phyloP scores from a whole-genome alignment of 1,284 basidiomycete species.

The Pseudozyma hubeiensis region DNA sequence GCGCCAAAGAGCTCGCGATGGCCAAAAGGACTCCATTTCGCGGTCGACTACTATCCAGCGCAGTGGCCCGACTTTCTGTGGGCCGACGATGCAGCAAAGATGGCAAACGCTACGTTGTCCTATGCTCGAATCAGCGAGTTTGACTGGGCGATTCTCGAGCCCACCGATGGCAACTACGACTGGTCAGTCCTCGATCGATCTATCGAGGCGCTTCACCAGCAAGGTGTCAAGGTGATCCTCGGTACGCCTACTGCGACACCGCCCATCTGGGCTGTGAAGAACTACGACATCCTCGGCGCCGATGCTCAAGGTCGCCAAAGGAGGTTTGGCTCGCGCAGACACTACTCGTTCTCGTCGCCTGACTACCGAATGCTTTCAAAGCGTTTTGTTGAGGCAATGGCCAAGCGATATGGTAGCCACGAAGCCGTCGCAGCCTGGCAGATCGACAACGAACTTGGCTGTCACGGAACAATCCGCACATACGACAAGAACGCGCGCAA shows the following conservation, averaged over 20 bases:
- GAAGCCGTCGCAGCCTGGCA: constrained; percentile 42
- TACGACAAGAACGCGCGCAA: constrained; percentile 41
- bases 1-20: constrained; percentile 26
- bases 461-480: constrained; percentile 38
- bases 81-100: constrained; percentile 41
- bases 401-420: constrained; percentile 45
- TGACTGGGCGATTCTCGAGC: constrained; percentile 54
- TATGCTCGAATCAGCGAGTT: constrained; percentile 55
- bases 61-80: constrained; percentile 48
- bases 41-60: constrained; percentile 55
- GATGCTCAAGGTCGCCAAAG: constrained; percentile 37
- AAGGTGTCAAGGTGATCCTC: constrained; percentile 54
- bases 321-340: constrained; percentile 42
- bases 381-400: constrained; percentile 43
- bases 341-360: constrained; percentile 43
- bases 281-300: constrained; percentile 51
- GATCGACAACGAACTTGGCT: constrained; percentile 53
- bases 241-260: constrained; percentile 52
- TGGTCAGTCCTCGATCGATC: constrained; percentile 41
- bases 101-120: constrained; percentile 42
- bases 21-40: constrained; percentile 43
- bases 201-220: constrained; percentile 31
- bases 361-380: constrained; percentile 48
- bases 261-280: constrained; percentile 48
- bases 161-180: constrained; percentile 46